Conservation (phyloP, 1,284 basidiomycete species). For the Irpex lacteus region DNA sequence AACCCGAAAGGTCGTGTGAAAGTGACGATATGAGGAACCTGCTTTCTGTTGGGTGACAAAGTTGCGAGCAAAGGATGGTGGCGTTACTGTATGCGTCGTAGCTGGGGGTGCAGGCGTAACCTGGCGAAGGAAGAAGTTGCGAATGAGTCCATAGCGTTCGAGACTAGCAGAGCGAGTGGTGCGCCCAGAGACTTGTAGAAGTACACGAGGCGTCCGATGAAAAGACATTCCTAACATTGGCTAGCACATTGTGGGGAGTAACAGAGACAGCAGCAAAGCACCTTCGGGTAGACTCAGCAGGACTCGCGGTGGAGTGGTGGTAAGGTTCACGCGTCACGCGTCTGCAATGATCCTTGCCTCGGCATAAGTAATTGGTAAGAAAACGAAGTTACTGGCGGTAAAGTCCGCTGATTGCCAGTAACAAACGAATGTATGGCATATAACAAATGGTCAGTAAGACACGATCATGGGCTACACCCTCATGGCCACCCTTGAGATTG, state of each 20-base stretch:
- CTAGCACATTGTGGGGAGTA: background rate
- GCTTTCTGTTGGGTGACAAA: background rate
- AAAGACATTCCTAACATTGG: background rate
- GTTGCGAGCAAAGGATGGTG: background rate
- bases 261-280: background rate
- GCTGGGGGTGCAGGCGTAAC: conserved; percentile 24
- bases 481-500: too few species aligned
- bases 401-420: background rate
- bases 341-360: background rate
- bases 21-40: background rate
- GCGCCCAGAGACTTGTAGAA: background rate
- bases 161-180: conserved; percentile 12
- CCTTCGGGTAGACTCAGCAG: too few species aligned
- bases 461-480: too few species aligned
- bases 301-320: too few species aligned
- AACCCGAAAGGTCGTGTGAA: conserved; percentile 5
- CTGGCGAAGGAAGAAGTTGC: conserved; percentile 42
- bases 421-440: background rate
- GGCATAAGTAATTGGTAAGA: background rate
- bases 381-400: background rate
- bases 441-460: background rate
- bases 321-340: too few species aligned
- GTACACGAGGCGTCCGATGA: background rate
- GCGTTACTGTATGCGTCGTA: background rate
- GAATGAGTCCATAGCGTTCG: conserved; percentile 50